phyloP scores from a whole-genome alignment of 768 basidiomycete genomes.

The Auriscalpium microsporum region DNA sequence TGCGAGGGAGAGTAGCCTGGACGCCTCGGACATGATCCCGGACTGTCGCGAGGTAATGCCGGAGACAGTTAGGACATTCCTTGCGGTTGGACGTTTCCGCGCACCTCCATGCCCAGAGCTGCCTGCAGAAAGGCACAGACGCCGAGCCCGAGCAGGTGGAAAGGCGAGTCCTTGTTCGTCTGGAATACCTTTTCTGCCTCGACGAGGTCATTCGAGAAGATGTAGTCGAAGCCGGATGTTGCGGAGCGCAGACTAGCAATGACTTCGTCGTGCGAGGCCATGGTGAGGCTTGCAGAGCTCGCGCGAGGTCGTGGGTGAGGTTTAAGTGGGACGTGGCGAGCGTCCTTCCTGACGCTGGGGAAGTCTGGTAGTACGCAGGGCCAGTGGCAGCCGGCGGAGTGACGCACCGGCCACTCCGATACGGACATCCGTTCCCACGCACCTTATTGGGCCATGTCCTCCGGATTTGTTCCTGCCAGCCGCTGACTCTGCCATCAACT shows the following conservation, averaged over 20 bases:
- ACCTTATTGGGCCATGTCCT: not conserved
- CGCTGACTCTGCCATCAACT: too few relatives aligned
- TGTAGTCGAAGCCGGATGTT: constrained; percentile 50
- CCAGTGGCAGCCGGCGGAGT: too few relatives aligned
- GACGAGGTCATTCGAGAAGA: constrained; percentile 61
- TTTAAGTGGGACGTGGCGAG: not conserved
- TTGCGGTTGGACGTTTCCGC: not conserved
- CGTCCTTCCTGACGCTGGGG: not conserved
- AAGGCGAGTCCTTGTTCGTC: constrained; percentile 44
- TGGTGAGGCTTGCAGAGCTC: not conserved
- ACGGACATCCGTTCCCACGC: not conserved
- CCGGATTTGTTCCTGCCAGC: not conserved
- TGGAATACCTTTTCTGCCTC: constrained; percentile 45
- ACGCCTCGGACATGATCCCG: constrained; percentile 57
- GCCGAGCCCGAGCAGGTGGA: constrained; percentile 66
- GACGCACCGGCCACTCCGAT: not conserved
- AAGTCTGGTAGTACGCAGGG: too few relatives aligned
- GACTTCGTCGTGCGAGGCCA: constrained; percentile 18
- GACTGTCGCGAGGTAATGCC: constrained; percentile 27
- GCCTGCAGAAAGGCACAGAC: constrained; percentile 71
- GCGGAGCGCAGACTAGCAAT: constrained; percentile 27
- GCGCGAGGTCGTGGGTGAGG: not conserved
- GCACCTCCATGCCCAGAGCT: constrained; percentile 73
- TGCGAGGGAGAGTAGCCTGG: constrained; percentile 43
- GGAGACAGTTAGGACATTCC: not conserved